These are phyloP conservation scores for Colletotrichum horii DNA, from an alignment of 2,329 filamentous ascomycete genomes.

Conservation along the genomic window DNA sequence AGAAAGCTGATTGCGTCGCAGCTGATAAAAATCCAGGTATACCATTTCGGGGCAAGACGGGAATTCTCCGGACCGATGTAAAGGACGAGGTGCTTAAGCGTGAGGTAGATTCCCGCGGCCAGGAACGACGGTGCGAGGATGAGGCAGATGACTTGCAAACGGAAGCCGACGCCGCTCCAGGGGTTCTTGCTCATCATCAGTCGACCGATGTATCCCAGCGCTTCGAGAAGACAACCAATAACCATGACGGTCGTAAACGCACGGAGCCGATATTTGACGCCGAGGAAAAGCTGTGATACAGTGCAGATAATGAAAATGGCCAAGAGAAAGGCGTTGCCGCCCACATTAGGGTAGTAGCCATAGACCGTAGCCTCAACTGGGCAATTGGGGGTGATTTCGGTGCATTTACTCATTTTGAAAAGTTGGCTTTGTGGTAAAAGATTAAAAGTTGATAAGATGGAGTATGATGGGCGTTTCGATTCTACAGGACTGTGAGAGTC, in stretches of 20 bases:
- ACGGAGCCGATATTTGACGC: background rate
- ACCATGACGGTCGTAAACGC: constrained; percentile 6
- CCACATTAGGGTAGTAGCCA: background rate
- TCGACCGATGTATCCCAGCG: constrained; percentile 19
- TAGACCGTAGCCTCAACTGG: background rate
- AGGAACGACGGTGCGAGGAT: constrained; percentile 20
- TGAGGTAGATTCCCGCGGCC: constrained; percentile 18
- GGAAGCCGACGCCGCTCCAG: background rate
- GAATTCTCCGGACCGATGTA: background rate
- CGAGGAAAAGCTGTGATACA: background rate
- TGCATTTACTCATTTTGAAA: background rate
- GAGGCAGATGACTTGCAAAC: constrained; percentile 9
- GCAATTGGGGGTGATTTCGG: background rate
- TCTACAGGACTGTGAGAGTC: background rate
- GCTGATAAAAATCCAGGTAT: constrained; percentile 63
- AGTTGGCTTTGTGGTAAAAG: background rate
- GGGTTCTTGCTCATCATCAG: constrained; percentile 17
- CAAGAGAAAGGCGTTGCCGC: background rate
- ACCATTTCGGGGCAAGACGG: constrained; percentile 27
- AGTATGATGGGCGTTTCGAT: accelerated
- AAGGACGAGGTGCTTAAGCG: constrained; percentile 5
- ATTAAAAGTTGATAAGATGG: accelerated
- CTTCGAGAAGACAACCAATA: constrained; percentile 17
- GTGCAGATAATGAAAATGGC: background rate
- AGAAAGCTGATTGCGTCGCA: constrained; percentile 61